Percentiles rank a stretch among this genome's conserved stretches.
These are phyloP conservation scores for Arachnopeziza araneosa DNA, from an alignment of 2,329 filamentous ascomycete genomes.

Conservation along the genomic window DNA sequence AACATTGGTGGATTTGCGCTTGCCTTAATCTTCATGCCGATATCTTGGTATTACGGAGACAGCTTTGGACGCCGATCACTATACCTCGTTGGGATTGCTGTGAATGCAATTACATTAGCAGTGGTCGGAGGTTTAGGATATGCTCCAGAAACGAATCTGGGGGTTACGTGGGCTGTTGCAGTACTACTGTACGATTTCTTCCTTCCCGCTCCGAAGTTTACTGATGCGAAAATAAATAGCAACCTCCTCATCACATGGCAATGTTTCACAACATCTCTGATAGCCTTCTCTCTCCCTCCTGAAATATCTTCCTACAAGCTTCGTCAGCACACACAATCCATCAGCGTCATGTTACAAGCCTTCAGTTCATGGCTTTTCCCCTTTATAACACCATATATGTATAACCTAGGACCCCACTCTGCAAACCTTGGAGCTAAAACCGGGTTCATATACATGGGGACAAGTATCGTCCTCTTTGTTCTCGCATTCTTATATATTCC, in stretches of 20 bases:
- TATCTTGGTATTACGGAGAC: slow-evolving; percentile 13
- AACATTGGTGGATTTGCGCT: slow-evolving; percentile 18
- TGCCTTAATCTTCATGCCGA: slow-evolving; percentile 14
- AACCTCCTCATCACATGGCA: slow-evolving; percentile 23
- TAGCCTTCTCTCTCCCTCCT: slow-evolving; percentile 16
- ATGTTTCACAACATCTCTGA: slow-evolving; percentile 10
- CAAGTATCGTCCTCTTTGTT: slow-evolving; percentile 32
- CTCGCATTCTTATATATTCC: slow-evolving; percentile 43
- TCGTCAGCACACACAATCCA: slow-evolving; percentile 18
- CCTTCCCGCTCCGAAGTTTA: not conserved
- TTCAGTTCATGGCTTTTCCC: slow-evolving; percentile 24
- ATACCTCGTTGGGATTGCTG: slow-evolving; percentile 25
- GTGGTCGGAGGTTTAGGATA: slow-evolving; percentile 16
- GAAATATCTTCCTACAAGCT: slow-evolving; percentile 19
- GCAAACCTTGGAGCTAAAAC: slow-evolving; percentile 37
- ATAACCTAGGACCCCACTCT: slow-evolving; percentile 34
- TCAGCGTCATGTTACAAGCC: slow-evolving; percentile 15
- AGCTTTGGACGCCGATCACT: slow-evolving; percentile 33
- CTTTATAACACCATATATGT: slow-evolving; percentile 36
- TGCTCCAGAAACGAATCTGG: slow-evolving; percentile 1
- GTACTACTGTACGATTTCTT: slow-evolving; percentile 12
- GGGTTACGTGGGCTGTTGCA: slow-evolving; percentile 14
- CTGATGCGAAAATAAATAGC: not conserved
- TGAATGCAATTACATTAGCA: slow-evolving; percentile 13
- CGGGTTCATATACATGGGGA: slow-evolving; percentile 36